A percentile compares a stretch with the other conserved stretches of the same genome.
Conservation (phyloP, 23 red algal species). For the Agarophyton chilense region DNA sequence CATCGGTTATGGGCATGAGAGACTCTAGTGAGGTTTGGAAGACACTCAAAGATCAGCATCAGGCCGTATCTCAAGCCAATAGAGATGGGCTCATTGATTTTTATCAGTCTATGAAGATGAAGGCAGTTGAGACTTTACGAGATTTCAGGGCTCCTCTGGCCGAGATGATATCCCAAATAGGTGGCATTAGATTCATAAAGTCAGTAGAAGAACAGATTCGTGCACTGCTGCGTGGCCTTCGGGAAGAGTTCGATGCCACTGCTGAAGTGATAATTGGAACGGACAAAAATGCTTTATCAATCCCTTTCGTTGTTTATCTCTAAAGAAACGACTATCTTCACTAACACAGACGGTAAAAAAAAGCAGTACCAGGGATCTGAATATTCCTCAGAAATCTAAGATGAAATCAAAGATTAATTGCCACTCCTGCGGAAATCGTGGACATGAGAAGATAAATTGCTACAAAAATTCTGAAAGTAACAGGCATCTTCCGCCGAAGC, state of each 20-base stretch:
- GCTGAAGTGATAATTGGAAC: conserved; percentile 15
- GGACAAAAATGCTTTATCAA: not conserved
- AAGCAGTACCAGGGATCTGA: not conserved
- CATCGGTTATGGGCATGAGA: not conserved
- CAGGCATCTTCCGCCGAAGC: not conserved
- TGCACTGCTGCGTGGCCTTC: conserved; percentile 22
- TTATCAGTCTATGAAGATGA: conserved; percentile 8
- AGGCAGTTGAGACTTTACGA: not conserved
- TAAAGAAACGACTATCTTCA: not conserved
- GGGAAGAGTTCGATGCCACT: not conserved
- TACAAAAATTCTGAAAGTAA: conserved; percentile 21
- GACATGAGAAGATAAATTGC: conserved; percentile 21
- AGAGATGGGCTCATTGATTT: not conserved
- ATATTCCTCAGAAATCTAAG: not conserved
- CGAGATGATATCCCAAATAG: too few relatives aligned
- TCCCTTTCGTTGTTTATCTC: not conserved
- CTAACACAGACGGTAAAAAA: not conserved
- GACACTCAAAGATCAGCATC: not conserved
- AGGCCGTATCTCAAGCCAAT: not conserved
- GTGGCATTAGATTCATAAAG: not conserved
- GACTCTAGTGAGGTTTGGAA: not conserved
- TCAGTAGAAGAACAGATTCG: not conserved
- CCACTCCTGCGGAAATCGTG: conserved; percentile 2
- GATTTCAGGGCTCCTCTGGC: too few relatives aligned
- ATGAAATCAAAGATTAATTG: conserved; percentile 17